These are phyloP conservation scores for Anacardium occidentale DNA, from an alignment of 345 rosid species.

Conservation along the genomic window DNA sequence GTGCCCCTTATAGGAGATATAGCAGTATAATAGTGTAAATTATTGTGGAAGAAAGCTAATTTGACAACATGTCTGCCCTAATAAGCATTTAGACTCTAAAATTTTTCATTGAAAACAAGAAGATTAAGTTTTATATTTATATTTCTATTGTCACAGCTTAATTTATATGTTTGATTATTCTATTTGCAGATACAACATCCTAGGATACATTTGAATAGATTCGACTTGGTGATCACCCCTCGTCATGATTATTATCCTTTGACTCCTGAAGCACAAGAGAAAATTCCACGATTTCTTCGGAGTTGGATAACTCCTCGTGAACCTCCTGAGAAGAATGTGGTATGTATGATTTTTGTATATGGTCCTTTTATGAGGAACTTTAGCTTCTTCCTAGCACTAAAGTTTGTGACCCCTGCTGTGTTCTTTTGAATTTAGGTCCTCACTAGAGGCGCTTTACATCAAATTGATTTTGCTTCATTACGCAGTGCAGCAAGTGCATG, in stretches of 20 bases:
- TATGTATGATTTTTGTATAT: conserved; percentile 30
- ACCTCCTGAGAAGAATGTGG: conserved; percentile 76
- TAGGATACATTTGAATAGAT: conserved; percentile 74
- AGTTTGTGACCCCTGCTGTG: conserved; percentile 2
- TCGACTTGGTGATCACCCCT: conserved; percentile 95
- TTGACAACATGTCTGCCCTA: background rate
- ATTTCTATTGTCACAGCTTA: background rate
- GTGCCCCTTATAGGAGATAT: background rate
- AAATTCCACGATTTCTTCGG: conserved; percentile 71
- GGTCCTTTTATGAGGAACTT: conserved; percentile 1
- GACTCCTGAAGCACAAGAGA: conserved; percentile 70
- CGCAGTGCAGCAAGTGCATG: conserved; percentile 84
- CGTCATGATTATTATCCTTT: conserved; percentile 88
- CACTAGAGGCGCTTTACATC: conserved; percentile 87
- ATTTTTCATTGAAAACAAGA: too few relatives aligned
- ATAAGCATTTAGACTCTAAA: background rate
- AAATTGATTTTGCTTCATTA: conserved; percentile 77
- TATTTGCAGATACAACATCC: conserved; percentile 87
- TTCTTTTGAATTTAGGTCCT: conserved; percentile 55
- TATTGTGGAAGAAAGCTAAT: background rate
- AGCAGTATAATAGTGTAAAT: background rate
- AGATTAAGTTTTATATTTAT: background rate
- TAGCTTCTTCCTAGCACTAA: conserved; percentile 7
- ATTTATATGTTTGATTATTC: background rate
- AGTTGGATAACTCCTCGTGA: conserved; percentile 83